Base-by-base conservation (phyloP, 2,329 filamentous ascomycete species). In the Plenodomus tracheiphilus region DNA sequence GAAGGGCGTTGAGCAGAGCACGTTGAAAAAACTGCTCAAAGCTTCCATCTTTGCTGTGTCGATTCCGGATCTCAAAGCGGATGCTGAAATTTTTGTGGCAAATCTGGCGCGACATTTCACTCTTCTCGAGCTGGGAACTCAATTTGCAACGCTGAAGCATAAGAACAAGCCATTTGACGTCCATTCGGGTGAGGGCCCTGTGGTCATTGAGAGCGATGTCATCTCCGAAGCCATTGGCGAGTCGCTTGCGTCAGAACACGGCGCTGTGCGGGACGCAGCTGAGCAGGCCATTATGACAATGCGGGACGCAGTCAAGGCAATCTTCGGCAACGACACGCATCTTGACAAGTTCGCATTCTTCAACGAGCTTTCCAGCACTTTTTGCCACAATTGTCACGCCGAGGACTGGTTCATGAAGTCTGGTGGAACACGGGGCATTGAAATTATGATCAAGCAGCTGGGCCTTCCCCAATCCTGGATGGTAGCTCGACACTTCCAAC, bases 361-460 rank as follows among this genome's bases (percentile, higher is more conserved):
- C 74, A 82, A 81, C 49, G 86, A 93, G 63, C 79, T 99, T 5
- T 87, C 88, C 34, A 88, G 85, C 51, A 86, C 86, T 0, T 96
- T 97, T 69, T 94, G 90, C 61, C 94, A 99, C 69, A 91, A 90
- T 57, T 99, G 94, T 70, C 92, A 97, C 63, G 91, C 94, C 63
- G 93, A 99, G 70, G 94, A 99, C 64, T 99, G 95, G 94, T 99
- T 96, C 67, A 92, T 92, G 43, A 99, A 99, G 74, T 89, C 91
- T 32, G 94, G 93, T 41, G 94, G 94, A 34, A 92, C 89, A 45
- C 77, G 93, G 17, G 95, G 95, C 46, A 97, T 99, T 63, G 87
- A 89, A 64, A 86, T 95, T 47, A 77, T 99, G 49, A 86, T 93
- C 25, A 93, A 89, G 2, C 87, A 93, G 59, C 78, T 97, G 46